Percentiles rank a stretch among this genome's conserved stretches.
These are phyloP conservation scores for Papiliotrema flavescens DNA, from an alignment of 1,284 basidiomycete species.

Conservation along the genomic window DNA sequence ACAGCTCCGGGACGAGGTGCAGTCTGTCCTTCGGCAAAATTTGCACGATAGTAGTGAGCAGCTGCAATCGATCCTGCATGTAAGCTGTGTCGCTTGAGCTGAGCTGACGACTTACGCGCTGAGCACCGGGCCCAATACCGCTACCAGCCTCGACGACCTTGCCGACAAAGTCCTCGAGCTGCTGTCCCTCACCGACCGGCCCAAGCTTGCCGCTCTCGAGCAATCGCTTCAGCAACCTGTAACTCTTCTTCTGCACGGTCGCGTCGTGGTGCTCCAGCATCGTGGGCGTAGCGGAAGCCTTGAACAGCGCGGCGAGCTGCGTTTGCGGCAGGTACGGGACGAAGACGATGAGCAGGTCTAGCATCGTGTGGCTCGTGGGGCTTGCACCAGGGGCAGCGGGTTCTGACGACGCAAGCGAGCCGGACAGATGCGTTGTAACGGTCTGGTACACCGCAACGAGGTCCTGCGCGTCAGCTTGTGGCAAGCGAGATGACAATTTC, in stretches of 20 bases:
- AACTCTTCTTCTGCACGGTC: slow-evolving; percentile 91
- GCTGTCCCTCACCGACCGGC: slow-evolving; percentile 50
- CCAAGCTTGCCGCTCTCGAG: slow-evolving; percentile 62
- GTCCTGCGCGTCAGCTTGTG: slow-evolving; percentile 53
- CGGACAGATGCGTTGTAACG: slow-evolving; percentile 70
- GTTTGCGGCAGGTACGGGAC: slow-evolving; percentile 67
- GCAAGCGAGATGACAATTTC: neutral
- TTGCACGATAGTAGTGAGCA: slow-evolving; percentile 71
- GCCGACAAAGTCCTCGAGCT: slow-evolving; percentile 57
- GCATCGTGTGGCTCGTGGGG: slow-evolving; percentile 68
- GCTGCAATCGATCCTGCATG: slow-evolving; percentile 70
- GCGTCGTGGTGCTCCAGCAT: slow-evolving; percentile 64
- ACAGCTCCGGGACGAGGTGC: slow-evolving; percentile 80
- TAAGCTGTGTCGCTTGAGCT: neutral
- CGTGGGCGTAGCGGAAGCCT: slow-evolving; percentile 45
- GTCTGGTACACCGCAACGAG: slow-evolving; percentile 76
- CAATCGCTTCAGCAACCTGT: slow-evolving; percentile 78
- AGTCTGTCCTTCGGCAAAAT: slow-evolving; percentile 67
- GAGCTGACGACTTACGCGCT: slow-evolving; percentile 59
- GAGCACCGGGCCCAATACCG: slow-evolving; percentile 75
- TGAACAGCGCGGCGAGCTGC: slow-evolving; percentile 64
- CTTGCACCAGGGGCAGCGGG: slow-evolving; percentile 43
- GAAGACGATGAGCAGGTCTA: slow-evolving; percentile 84
- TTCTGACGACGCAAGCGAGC: slow-evolving; percentile 57
- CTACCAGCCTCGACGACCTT: slow-evolving; percentile 58